Evolutionary conservation across 2,329 filamentous ascomycete genomes (phyloP), one percentile per base, ranked within the genome.

Genomic region (Fusarium sambucinum): DNA sequence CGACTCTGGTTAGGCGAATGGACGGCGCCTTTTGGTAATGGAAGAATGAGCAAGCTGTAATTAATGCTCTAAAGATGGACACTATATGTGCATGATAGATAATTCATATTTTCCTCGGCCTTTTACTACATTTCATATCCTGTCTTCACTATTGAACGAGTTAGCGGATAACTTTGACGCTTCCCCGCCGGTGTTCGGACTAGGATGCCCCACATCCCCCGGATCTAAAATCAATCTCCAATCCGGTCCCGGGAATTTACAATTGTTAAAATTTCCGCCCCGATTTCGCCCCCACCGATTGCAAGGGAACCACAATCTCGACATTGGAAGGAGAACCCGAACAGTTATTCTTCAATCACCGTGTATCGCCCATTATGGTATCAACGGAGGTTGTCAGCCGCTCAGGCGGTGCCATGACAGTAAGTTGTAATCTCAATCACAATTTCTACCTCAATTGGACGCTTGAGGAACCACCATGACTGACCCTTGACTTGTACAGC

Each of bases 361-460:
- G 59, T 72, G 57, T 61, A 70, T 47, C 54, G 55, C 45, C 48
- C 67, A 79, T 53, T 56, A 86, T 86, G 84, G 82, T 83, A 76
- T 78, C 83, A 79, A 83, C 85, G 78, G 79, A 83, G 75, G 77
- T 85, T 70, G 82, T 81, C 71, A 80, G 81, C 72, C 82, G 83
- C 71, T 82, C 83, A 65, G 81, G 83, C 75, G 80, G 79, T 70
- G 79, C 81, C 74, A 80, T 83, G 74, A 80, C 78, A 78, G 84
- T 86, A 77, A 62, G 77, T 63, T 5, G 21, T 5, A 14, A 6
- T 9, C 38, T 13, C 13, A 27, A 23, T 12, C 27, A 29, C 8
- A n/a, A 21, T 23, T 25, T n/a, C 27, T 35, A 23, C 23, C 17
- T 41, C 42, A 48, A 71, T 68, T 71, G 55, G 25, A 29, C 23